Evolutionary conservation across 192 early-diverging fungal genomes (phyloP).

Genomic region (Helicostylum pulchrum): DNA sequence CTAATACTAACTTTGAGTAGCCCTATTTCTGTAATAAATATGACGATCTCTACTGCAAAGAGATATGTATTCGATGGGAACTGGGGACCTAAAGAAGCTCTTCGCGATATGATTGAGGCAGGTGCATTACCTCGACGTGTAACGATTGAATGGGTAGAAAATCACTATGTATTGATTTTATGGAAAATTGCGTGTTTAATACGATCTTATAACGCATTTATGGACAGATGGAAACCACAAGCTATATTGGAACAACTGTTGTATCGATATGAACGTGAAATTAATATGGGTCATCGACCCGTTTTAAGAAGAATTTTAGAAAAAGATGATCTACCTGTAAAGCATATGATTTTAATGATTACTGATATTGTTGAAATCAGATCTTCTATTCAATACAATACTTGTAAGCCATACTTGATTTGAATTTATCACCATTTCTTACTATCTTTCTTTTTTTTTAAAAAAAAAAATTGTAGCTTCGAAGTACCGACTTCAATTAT

Average conservation of each 20-base stretch:
- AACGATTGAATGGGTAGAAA: conserved; percentile 49
- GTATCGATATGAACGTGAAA: conserved; percentile 65
- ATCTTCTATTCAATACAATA: not conserved
- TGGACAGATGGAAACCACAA: conserved; percentile 2
- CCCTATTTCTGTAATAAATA: conserved; percentile 9
- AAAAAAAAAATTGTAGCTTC: not conserved
- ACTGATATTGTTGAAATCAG: conserved; percentile 38
- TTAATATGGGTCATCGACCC: conserved; percentile 57
- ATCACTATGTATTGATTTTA: conserved; percentile 68
- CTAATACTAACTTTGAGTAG: too few species aligned
- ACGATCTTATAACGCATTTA: conserved; percentile 47
- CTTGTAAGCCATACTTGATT: not conserved
- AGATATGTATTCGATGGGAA: conserved; percentile 15
- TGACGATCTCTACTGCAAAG: conserved; percentile 31
- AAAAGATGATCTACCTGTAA: conserved; percentile 51
- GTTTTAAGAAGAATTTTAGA: conserved; percentile 64
- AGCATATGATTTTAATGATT: conserved; percentile 62
- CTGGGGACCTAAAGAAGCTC: conserved; percentile 54
- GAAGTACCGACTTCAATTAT: conserved; percentile 40
- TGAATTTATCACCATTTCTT: not conserved
- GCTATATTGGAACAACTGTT: conserved; percentile 38
- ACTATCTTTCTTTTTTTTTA: not conserved
- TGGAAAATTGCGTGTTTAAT: conserved; percentile 70
- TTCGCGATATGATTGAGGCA: conserved; percentile 32
- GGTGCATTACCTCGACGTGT: conserved; percentile 40